Base-by-base conservation (phyloP, 2,329 filamentous ascomycete species). In the Ophiostoma sp. region DNA sequence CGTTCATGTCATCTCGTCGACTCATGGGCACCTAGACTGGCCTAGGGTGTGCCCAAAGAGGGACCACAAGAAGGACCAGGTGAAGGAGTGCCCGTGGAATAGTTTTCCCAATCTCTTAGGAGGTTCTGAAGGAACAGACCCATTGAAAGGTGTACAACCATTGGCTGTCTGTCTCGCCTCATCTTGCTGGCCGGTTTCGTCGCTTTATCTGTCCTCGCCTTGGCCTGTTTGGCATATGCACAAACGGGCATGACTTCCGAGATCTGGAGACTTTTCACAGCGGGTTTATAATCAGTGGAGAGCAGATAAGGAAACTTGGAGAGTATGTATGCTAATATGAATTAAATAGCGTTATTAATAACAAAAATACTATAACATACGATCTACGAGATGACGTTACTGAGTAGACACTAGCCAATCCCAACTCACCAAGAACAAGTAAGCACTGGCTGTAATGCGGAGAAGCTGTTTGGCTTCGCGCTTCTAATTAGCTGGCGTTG, bases 1-100 rank as follows among this genome's bases (percentile, higher is more conserved):
- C 65, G 65, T 67, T 67, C 65, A 69, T 68, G 36, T 7, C 36
- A 27, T 40, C 58, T n/a, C 38, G 58, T 62, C 58, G 58, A 62
- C 58, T 62, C 58, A 42, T 42, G 16, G 38, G 16, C 58, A 60
- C 36, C 55, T 36, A 40, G 55, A 40, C 55, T 9, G 36, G 55
- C 5, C 36, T 60, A 60, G 49, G 27, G n/a, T 27, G n/a, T 7
- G 49, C 11, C 49, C 18, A 55, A 6, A 18, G 11, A 27, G 27
- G 27, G 27, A 8, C 44, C 44, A 7, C 8, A 45, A 45, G 44
- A 45, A 14, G 44, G 14, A 14, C 14, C 44, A 14, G 44, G 44
- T 45, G 14, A 14, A 45, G 44, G 44, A 45, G 44, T 2, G 55
- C 12, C 55, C 55, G 36, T 60, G 36, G 55, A 60, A 60, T 60